Evolutionary conservation across 345 rosid genomes (phyloP), one percentile per base, ranked within the genome.

Genomic region (Passiflora organensis): DNA sequence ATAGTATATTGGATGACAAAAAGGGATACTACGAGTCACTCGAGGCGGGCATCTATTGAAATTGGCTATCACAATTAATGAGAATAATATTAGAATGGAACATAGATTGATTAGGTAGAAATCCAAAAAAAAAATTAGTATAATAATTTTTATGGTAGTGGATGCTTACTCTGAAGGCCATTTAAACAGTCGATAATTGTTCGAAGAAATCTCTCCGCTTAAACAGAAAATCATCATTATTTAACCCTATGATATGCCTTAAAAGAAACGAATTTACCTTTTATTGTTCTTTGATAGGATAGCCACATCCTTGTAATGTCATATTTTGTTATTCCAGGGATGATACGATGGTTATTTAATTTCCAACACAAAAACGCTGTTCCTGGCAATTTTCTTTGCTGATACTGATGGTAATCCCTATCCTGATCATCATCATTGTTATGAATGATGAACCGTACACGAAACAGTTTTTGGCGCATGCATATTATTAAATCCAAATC

Each of bases 381-480:
- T 21, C 51, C 24, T 50, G 10, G n/a, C 54, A n/a, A 16, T 50
- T 50, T 28, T 25, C 1, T 48, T 44, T 28, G 8, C 34, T 28
- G 34, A 28, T 21, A 4, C 10, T 50, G 12, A 23, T 11, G n/a
- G 9, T 2, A 50, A 50, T 10, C 23, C 53, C 53, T 50, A 10
- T 50, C 53, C n/a, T n/a, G n/a, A n/a, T n/a, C n/a, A n/a, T n/a
- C 38, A 56, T 11, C 50, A 43, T 56, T 32, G 15, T 44, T 4
- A 32, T 32, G 42, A 23, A 11, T 13, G 25, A 32, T 56, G 49
- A 17, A 13, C 49, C 60, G 60, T 56, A 24, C 51, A 56, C 51
- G 60, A 34, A 44, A 56, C 51, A 43, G 38, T 22, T 38, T 14
- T 52, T 10, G 2, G 43, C 43, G 43, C n/a, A 39, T 39, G 14